Evolutionary conservation across 2,329 filamentous ascomycete species (phyloP).

Genomic region (Exophiala mesophila): DNA sequence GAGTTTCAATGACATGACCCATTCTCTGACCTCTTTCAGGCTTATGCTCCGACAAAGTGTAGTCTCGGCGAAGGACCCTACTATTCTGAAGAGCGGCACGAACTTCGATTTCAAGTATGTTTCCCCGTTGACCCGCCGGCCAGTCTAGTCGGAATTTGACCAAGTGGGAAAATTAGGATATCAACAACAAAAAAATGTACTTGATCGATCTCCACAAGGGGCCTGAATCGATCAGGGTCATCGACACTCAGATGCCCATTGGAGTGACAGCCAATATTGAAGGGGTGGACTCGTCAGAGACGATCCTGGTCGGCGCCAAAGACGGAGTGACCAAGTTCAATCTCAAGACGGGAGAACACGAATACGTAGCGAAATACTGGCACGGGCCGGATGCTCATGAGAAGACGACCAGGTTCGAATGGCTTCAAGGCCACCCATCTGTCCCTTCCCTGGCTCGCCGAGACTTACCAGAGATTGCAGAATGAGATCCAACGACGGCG

Average conservation of each 20-base stretch:
- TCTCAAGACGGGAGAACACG: constrained; percentile 51
- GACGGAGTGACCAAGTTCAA: constrained; percentile 75
- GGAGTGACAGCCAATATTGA: constrained; percentile 75
- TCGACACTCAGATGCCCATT: constrained; percentile 56
- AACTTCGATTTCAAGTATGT: constrained; percentile 38
- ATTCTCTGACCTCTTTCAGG: constrained; percentile 25
- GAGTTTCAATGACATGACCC: not conserved
- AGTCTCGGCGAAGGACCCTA: constrained; percentile 40
- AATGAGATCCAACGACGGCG: constrained; percentile 71
- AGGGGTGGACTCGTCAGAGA: constrained; percentile 52
- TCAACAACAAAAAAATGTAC: constrained; percentile 71
- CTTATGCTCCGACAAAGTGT: constrained; percentile 28
- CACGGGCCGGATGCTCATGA: constrained; percentile 43
- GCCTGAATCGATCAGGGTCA: constrained; percentile 51
- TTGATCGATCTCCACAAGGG: constrained; percentile 62
- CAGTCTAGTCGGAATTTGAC: too few relatives aligned
- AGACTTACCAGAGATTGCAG: constrained; percentile 28
- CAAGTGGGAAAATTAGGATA: constrained; percentile 60
- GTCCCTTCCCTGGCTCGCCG: too few relatives aligned
- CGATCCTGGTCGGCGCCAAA: constrained; percentile 75
- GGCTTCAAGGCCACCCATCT: too few relatives aligned
- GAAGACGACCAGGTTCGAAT: constrained; percentile 42
- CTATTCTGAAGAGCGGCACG: constrained; percentile 35
- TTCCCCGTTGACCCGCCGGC: too few relatives aligned
- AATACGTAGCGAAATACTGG: constrained; percentile 56